Base-by-base conservation (phyloP, 2,329 filamentous ascomycete species). In the Arthrobotrys musiformis region DNA sequence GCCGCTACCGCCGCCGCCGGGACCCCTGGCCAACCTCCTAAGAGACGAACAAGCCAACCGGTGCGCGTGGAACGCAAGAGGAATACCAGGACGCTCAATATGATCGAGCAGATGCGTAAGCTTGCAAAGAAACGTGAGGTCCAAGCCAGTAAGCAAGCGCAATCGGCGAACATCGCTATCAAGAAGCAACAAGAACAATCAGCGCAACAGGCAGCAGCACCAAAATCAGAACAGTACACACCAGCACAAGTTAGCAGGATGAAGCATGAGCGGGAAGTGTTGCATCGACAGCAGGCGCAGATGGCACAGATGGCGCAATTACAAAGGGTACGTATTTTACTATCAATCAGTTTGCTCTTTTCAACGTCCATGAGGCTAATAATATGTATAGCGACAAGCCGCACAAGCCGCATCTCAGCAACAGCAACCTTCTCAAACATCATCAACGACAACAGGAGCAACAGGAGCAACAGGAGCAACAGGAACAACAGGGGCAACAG, bases 71-170 rank as follows among this genome's bases (percentile, higher is more conserved):
- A 98, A 81, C 89, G 94, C 78, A 89, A 94, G 69, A 90, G 93
- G 79, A 93, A 93, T 79, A 92, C 93, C 79, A 93, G 93, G 82
- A 93, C 97, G 82, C 86, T 98, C 70, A 92, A 92, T 52, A 87
- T 98, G 81, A 90, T 99, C 80, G 94, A 98, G 84, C 92, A 92
- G 2, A 97, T 98, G 93, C 89, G 94, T 46, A 99, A 98, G 83
- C 84, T 97, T 56, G 94, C 94, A 0, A 96, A 97, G 86, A 98
- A 97, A 84, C 89, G 94, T 26, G 95, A 99, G 84, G 91, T 92
- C 9, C 88, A 89, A 26, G 86, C 90, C 28, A 93, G 95, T 82
- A 98, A 98, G 85, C 92, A 95, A 82, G 92, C 94, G 82, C 93
- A 97, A 82, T 79, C 79, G 24, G 79, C 78, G 22, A 79, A 81